A percentile compares a stretch with the other conserved stretches of the same genome.
These are phyloP conservation scores for Ganoderma lingzhi DNA, from an alignment of 1,284 basidiomycete genomes.

Conservation along the genomic window DNA sequence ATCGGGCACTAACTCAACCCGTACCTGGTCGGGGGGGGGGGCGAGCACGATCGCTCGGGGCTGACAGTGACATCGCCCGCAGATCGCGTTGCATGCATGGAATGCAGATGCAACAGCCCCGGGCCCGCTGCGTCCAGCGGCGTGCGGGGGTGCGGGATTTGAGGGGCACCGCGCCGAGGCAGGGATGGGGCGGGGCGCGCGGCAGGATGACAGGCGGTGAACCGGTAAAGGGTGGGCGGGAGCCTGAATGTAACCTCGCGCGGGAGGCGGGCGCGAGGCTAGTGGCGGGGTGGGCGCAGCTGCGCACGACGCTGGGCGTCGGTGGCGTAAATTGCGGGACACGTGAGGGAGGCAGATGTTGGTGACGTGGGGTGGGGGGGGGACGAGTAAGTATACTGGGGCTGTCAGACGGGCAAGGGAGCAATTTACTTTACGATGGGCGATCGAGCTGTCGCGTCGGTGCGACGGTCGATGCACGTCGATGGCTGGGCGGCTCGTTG, in stretches of 20 bases:
- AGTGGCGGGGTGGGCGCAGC: constrained; percentile 1
- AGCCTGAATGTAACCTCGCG: constrained; percentile 14
- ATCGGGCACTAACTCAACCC: background rate
- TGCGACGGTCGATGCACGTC: background rate
- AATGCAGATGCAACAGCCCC: background rate
- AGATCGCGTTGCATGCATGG: background rate
- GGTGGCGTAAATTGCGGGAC: constrained; percentile 20
- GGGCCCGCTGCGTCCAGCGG: background rate
- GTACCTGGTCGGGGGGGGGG: background rate
- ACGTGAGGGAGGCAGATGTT: constrained; percentile 8
- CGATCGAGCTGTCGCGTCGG: background rate
- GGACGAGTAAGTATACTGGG: too few species aligned
- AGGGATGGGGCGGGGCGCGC: too few species aligned
- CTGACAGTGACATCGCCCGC: background rate
- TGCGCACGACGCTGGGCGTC: background rate
- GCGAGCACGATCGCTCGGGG: background rate
- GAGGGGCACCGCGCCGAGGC: too few species aligned
- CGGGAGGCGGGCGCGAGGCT: background rate
- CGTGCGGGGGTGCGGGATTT: too few species aligned
- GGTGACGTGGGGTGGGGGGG: background rate
- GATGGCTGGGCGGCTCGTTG: background rate
- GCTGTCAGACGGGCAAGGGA: background rate
- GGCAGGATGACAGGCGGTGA: too few species aligned
- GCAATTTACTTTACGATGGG: background rate
- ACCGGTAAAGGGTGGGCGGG: background rate